A percentile compares a stretch with the other conserved stretches of the same genome.
Conservation (phyloP, 495 filamentous ascomycete genomes). For the Neohortaea acidophila region DNA sequence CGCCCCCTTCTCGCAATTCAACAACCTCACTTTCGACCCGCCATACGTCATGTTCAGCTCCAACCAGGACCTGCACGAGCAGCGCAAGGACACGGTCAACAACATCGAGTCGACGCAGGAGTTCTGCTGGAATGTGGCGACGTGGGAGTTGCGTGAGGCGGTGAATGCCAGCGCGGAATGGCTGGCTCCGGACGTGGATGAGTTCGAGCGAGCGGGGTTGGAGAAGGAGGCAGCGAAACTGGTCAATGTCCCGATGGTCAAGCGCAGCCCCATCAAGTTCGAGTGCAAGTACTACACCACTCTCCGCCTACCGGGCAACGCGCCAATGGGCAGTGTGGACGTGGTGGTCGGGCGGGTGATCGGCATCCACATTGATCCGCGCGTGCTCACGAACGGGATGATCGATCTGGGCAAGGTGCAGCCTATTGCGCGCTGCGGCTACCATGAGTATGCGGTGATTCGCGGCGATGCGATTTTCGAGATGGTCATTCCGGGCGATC, state of each 20-base stretch:
- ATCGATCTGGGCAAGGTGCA: constrained; percentile 39
- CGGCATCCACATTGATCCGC: constrained; percentile 39
- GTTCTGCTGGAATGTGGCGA: constrained; percentile 46
- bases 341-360: constrained; percentile 42
- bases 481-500: constrained; percentile 22
- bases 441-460: constrained; percentile 34
- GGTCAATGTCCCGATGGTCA: constrained; percentile 35
- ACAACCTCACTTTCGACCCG: constrained; percentile 45
- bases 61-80: constrained; percentile 32
- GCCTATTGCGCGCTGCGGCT: constrained; percentile 46
- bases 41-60: constrained; percentile 42
- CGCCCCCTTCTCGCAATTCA: constrained; percentile 44
- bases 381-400: constrained; percentile 33
- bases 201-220: constrained; percentile 35
- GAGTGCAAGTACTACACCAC: constrained; percentile 41
- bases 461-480: constrained; percentile 11
- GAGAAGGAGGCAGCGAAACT: constrained; percentile 31
- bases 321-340: constrained; percentile 39
- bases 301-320: constrained; percentile 36
- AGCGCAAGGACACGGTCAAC: constrained; percentile 38
- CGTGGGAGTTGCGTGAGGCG: constrained; percentile 35
- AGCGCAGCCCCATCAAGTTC: constrained; percentile 38
- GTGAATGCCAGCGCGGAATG: constrained; percentile 38
- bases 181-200: constrained; percentile 32
- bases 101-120: constrained; percentile 39